Conservation (phyloP, 768 basidiomycete species). For the Fomitopsis pulvina region DNA sequence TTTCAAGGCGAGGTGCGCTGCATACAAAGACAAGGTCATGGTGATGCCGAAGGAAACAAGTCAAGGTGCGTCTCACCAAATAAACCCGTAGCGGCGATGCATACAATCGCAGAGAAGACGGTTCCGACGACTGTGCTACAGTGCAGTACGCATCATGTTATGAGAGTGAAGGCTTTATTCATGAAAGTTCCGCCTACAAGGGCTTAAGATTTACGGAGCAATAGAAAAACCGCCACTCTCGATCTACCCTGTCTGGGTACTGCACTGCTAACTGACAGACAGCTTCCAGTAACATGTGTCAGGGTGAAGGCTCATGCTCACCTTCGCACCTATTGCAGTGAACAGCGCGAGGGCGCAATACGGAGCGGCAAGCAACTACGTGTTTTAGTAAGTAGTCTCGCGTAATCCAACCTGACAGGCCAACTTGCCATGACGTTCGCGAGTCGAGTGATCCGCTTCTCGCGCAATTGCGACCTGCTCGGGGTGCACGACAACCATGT, state of each 20-base stretch:
- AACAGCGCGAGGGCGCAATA: slow-evolving; percentile 15
- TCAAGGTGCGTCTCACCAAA: slow-evolving; percentile 14
- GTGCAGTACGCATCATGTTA: too few species aligned
- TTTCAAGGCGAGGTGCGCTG: slow-evolving; percentile 9
- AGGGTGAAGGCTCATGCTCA: slow-evolving; percentile 2
- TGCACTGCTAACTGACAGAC: slow-evolving; percentile 13
- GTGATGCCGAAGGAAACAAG: too few species aligned
- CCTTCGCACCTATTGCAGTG: slow-evolving; percentile 12
- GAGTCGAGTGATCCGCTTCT: background rate
- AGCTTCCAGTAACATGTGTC: background rate
- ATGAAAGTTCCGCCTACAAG: slow-evolving; percentile 14
- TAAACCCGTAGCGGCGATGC: slow-evolving; percentile 13
- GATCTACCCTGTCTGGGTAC: slow-evolving; percentile 17
- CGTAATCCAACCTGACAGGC: background rate
- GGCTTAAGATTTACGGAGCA: slow-evolving; percentile 19
- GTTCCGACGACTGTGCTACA: slow-evolving; percentile 15
- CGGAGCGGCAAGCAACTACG: slow-evolving; percentile 13
- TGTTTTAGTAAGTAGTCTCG: background rate
- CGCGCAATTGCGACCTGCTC: background rate
- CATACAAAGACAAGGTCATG: background rate
- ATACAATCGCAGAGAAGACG: slow-evolving; percentile 18
- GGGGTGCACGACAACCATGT: slow-evolving; percentile 11
- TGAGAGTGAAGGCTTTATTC: too few species aligned
- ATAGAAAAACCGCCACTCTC: slow-evolving; percentile 21
- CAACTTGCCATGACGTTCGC: slow-evolving; percentile 4